Evolutionary conservation across 345 rosid genomes (phyloP).

Genomic region (Pugionium dolabratum): DNA sequence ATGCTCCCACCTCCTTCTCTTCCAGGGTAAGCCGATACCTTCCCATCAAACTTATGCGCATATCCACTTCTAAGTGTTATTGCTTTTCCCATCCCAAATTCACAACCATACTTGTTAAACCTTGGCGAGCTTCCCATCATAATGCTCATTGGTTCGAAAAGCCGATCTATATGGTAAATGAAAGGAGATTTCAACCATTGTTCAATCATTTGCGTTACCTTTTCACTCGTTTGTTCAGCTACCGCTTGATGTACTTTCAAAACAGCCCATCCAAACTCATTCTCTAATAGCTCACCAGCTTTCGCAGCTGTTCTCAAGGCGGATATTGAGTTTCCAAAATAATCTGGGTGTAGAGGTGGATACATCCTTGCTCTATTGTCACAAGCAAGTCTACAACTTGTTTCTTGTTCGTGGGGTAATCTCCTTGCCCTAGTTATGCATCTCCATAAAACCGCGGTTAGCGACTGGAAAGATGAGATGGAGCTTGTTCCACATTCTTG

Average conservation of each 20-base stretch:
- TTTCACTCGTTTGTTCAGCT: constrained; percentile 45
- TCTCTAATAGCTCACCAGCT: constrained; percentile 56
- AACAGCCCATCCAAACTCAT: constrained; percentile 69
- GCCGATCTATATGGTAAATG: constrained; percentile 44
- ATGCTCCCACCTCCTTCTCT: constrained; percentile 66
- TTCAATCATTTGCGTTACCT: constrained; percentile 41
- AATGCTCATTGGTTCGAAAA: constrained; percentile 58
- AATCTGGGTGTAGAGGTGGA: constrained; percentile 50
- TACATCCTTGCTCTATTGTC: constrained; percentile 58
- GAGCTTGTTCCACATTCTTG: constrained; percentile 43
- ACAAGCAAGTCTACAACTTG: constrained; percentile 55
- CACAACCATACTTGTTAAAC: constrained; percentile 71
- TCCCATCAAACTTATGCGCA: constrained; percentile 72
- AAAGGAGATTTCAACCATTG: constrained; percentile 53
- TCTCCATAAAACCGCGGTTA: constrained; percentile 68
- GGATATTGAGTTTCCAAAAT: constrained; percentile 64
- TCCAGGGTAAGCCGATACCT: constrained; percentile 64
- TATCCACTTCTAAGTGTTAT: constrained; percentile 69
- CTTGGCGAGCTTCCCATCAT: constrained; percentile 87
- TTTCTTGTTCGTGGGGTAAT: constrained; percentile 42
- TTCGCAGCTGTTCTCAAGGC: constrained; percentile 45
- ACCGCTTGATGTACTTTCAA: constrained; percentile 56
- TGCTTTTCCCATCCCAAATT: constrained; percentile 83
- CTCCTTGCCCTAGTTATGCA: constrained; percentile 52
- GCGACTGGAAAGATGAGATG: constrained; percentile 72